These are phyloP conservation scores for Mycena latifolia DNA, from an alignment of 768 basidiomycete species.

Conservation along the genomic window DNA sequence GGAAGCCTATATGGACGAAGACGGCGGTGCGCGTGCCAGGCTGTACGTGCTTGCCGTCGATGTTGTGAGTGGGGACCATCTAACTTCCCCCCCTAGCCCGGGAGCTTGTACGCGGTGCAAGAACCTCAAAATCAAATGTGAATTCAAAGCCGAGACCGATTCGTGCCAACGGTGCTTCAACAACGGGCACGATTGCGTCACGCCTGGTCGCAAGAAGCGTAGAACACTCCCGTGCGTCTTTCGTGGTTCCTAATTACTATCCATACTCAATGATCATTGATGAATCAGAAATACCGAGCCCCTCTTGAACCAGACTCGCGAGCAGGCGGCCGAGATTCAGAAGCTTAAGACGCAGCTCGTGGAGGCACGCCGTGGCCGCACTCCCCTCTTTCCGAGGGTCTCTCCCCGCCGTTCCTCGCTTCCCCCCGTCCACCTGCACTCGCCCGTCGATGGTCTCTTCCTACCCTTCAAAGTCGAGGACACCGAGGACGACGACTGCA, in stretches of 20 bases:
- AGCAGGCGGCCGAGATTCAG: conserved; percentile 79
- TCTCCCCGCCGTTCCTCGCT: no score
- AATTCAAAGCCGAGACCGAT: conserved; percentile 78
- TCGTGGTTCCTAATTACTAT: neutral
- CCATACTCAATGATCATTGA: neutral
- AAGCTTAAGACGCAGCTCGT: conserved; percentile 74
- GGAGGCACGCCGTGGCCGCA: no score
- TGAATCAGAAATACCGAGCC: conserved; percentile 78
- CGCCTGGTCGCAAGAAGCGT: conserved; percentile 84
- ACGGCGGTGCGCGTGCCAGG: no score
- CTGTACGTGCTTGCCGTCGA: no score
- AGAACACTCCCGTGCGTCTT: conserved; percentile 78
- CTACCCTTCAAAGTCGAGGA: no score
- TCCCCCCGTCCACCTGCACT: no score
- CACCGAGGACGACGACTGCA: conserved; percentile 49
- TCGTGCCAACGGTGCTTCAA: conserved; percentile 81
- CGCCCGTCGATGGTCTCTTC: no score
- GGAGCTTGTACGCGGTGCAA: conserved; percentile 84
- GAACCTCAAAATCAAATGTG: conserved; percentile 76
- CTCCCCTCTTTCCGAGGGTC: no score
- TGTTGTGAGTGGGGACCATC: no score
- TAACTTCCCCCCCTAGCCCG: conserved; percentile 40
- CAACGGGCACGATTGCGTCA: conserved; percentile 79
- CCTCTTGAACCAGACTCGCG: conserved; percentile 62
- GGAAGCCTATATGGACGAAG: no score